Evolutionary conservation across 495 filamentous ascomycete genomes (phyloP), one percentile per base, ranked within the genome.

Genomic region (Penicillium paxilli): DNA sequence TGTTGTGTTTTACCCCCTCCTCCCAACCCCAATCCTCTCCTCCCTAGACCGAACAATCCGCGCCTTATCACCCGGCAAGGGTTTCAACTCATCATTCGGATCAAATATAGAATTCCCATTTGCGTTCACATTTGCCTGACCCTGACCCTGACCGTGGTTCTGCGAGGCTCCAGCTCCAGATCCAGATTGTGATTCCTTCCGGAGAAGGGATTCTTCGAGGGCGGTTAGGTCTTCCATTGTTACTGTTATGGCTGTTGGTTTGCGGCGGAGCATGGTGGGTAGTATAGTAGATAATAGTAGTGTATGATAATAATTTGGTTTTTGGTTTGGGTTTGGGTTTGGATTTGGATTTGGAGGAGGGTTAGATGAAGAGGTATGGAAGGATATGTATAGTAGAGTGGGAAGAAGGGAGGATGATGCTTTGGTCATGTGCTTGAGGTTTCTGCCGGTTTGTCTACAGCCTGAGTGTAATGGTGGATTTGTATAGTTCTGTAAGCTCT

Each of bases 211-310:
- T 49, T 93, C 88, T 72, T 92, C 89, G 69, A 90, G 92, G 38
- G 83, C 77, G 22, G 85, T 80, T 33, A 94, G 69, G 64, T 95
- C 90, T 70, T 93, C 89, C 9, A 85, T 75, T 0, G 90, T 93
- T 32, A 95, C 78, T 47, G 83, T 80, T 56, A 95, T 88, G 23
- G 84, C 79, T 5, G 90, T 95, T 2, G 89, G 87, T 44, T 87
- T 85, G 30, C 90, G 86, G 62, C 90, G 90, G 52, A 95, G 86
- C 90, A 95, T 95, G 62, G 25, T 49, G 38, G 6, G 22, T 28
- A 28, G n/a, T n/a, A n/a, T n/a, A n/a, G n/a, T n/a, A n/a, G n/a
- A n/a, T n/a, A n/a, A n/a, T n/a, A n/a, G n/a, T n/a, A n/a, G n/a
- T 28, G 26, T 5, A 28, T 5, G 5, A 28, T 28, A 28, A 5